Evolutionary conservation across 441 rosid genomes (phyloP).

Genomic region (Dalechampia spathulata): DNA sequence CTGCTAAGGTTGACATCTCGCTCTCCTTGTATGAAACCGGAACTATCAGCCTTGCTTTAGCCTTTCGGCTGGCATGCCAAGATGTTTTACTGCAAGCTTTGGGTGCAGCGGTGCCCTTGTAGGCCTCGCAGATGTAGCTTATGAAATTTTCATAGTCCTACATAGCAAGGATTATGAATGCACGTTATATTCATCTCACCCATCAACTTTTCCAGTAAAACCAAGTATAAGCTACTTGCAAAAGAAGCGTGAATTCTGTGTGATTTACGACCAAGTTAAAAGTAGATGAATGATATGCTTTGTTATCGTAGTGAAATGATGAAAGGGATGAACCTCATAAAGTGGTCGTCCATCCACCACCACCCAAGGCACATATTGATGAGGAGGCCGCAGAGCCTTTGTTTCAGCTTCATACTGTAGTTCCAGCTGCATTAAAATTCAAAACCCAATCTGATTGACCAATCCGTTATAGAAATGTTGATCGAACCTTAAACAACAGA

Average conservation of each 20-base stretch:
- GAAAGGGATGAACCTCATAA: conserved; percentile 55
- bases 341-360: conserved; percentile 89
- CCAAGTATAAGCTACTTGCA: not conserved
- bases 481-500: too few relatives aligned
- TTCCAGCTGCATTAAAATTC: conserved; percentile 55
- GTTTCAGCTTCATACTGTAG: conserved; percentile 80
- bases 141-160: conserved; percentile 73
- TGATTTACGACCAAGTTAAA: too few relatives aligned
- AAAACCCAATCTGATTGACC: too few relatives aligned
- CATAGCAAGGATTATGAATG: not conserved
- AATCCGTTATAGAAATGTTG: too few relatives aligned
- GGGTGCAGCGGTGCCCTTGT: conserved; percentile 39
- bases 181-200: too few relatives aligned
- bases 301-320: not conserved
- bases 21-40: conserved; percentile 42
- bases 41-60: conserved; percentile 14
- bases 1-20: conserved; percentile 11
- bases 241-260: too few relatives aligned
- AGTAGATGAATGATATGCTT: too few relatives aligned
- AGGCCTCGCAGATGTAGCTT: conserved; percentile 77
- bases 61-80: conserved; percentile 2
- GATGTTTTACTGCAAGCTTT: conserved; percentile 44
- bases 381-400: conserved; percentile 68
- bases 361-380: conserved; percentile 89
- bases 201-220: too few relatives aligned